Percentiles rank a stretch among this genome's conserved stretches.
These are phyloP conservation scores for Lichenothelia convexa DNA, from an alignment of 495 filamentous ascomycete species.

Conservation along the genomic window DNA sequence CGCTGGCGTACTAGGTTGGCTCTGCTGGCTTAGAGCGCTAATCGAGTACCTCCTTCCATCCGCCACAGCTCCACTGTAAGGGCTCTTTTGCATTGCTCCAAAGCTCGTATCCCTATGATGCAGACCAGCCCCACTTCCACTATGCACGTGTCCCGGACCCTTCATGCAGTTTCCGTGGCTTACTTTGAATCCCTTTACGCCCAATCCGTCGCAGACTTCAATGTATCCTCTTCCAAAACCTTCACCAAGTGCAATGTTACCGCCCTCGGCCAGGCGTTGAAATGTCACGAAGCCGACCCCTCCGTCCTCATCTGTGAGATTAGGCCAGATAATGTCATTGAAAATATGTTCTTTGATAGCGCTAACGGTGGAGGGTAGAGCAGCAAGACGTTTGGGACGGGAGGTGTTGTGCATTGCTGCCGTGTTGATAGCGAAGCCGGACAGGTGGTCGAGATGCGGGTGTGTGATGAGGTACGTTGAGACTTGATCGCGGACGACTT, in stretches of 20 bases:
- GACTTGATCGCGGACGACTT: conserved; percentile 60
- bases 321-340: conserved; percentile 96
- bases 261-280: conserved; percentile 72
- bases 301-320: conserved; percentile 87
- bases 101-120: background rate
- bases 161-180: conserved; percentile 80
- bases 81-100: background rate
- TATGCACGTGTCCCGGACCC: conserved; percentile 27
- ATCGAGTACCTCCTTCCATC: conserved; percentile 10
- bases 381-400: conserved; percentile 66
- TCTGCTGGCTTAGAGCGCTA: conserved; percentile 8
- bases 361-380: conserved; percentile 63
- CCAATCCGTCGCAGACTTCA: conserved; percentile 63
- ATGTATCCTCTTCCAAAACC: conserved; percentile 64
- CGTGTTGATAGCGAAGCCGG: conserved; percentile 82
- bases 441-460: conserved; percentile 83
- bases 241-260: conserved; percentile 58
- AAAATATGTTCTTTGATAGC: conserved; percentile 89
- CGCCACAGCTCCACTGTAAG: conserved; percentile 1
- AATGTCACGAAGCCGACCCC: conserved; percentile 86
- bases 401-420: conserved; percentile 56
- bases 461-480: conserved; percentile 85
- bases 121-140: conserved; percentile 13
- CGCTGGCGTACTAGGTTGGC: conserved; percentile 13
- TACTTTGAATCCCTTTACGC: conserved; percentile 58